Percentiles rank a stretch among this genome's conserved stretches.
These are phyloP conservation scores for Cutaneotrichosporon sp. DNA, from an alignment of 1,284 basidiomycete genomes.

Conservation along the genomic window DNA sequence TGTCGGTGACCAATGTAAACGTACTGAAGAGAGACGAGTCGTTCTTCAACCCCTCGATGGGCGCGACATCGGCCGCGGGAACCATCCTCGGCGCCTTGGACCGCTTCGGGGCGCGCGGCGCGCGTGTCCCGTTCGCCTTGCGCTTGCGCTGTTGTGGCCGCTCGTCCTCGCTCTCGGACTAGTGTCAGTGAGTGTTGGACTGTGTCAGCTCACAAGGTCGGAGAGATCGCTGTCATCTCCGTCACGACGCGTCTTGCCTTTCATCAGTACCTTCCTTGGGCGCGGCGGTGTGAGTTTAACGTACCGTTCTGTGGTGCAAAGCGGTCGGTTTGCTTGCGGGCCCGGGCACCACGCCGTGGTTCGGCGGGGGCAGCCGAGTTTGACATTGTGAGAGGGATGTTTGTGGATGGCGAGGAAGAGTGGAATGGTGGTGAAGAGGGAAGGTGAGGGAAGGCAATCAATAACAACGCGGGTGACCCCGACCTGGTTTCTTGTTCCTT, in stretches of 20 bases:
- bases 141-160: constrained; percentile 17
- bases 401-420: too few species aligned
- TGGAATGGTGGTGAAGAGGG: background rate
- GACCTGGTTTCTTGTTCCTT: background rate
- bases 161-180: constrained; percentile 17
- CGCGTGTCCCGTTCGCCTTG: constrained; percentile 21
- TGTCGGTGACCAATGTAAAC: constrained; percentile 3
- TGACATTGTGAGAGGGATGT: constrained; percentile 24
- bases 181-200: constrained; percentile 12
- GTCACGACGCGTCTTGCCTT: constrained; percentile 11
- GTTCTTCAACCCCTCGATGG: constrained; percentile 36
- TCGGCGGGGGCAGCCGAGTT: constrained; percentile 25
- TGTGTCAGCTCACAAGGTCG: constrained; percentile 23
- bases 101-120: constrained; percentile 20
- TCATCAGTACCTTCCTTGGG: background rate
- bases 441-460: constrained; percentile 13
- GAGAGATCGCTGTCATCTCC: constrained; percentile 4
- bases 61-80: constrained; percentile 19
- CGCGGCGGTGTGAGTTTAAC: constrained; percentile 6
- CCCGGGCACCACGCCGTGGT: constrained; percentile 42
- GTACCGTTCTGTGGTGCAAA: constrained; percentile 24
- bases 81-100: constrained; percentile 22
- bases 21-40: constrained; percentile 46
- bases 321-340: constrained; percentile 40
- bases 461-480: constrained; percentile 11